A percentile compares a stretch with the other conserved stretches of the same genome.
phyloP scores from a whole-genome alignment of 2,329 filamentous ascomycete genomes.

The Botrytis pseudocinerea region DNA sequence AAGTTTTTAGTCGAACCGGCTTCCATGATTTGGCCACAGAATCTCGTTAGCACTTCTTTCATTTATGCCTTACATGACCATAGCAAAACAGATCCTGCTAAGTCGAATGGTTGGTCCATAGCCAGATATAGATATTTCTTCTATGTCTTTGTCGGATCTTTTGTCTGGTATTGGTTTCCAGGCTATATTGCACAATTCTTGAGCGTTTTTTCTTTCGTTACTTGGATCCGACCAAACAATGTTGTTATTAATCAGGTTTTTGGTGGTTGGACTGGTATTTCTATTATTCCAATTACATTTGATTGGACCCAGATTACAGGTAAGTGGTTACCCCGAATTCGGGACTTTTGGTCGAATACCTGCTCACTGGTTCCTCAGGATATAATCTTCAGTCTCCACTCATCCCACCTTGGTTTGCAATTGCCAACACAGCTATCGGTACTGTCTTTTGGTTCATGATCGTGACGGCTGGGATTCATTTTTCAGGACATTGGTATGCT shows the following conservation, averaged over 20 bases:
- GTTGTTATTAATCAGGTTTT: constrained; percentile 72
- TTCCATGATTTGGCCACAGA: constrained; percentile 64
- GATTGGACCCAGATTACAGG: constrained; percentile 46
- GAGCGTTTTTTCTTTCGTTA: constrained; percentile 69
- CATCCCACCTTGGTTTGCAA: constrained; percentile 67
- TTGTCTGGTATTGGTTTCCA: constrained; percentile 56
- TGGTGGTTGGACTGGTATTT: constrained; percentile 65
- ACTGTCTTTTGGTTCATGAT: constrained; percentile 63
- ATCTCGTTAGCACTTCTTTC: constrained; percentile 25
- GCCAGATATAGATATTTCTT: constrained; percentile 46
- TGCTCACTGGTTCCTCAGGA: neutral
- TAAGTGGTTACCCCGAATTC: constrained; percentile 35
- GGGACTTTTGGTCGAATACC: constrained; percentile 46
- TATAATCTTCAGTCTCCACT: constrained; percentile 50
- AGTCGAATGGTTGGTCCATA: constrained; percentile 47
- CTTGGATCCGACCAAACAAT: constrained; percentile 70
- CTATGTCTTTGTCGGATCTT: constrained; percentile 46
- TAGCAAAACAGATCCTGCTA: constrained; percentile 50
- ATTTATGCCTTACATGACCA: constrained; percentile 60
- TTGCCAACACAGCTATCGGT: constrained; percentile 70
- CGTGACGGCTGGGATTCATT: constrained; percentile 64
- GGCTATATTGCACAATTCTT: constrained; percentile 67
- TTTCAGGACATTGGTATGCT: constrained; percentile 64
- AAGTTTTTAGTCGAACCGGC: constrained; percentile 61
- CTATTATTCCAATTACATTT: constrained; percentile 70